Evolutionary conservation across 148 eudicot genomes (phyloP).

Genomic region (Amaranthus palmeri): DNA sequence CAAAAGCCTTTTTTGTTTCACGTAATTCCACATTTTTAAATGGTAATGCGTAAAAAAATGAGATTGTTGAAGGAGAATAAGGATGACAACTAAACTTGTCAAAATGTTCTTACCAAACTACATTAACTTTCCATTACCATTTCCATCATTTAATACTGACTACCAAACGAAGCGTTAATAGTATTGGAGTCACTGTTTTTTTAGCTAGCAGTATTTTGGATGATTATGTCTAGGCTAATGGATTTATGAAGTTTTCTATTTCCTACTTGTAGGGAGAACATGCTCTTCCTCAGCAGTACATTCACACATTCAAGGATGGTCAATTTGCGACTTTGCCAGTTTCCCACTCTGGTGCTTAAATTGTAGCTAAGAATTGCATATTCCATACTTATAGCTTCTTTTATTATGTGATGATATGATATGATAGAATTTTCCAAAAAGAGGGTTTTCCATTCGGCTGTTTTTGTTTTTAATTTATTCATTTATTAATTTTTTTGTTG

Average conservation of each 20-base stretch:
- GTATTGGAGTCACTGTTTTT: not conserved
- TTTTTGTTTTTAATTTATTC: constrained; percentile 20
- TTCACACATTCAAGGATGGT: constrained; percentile 72
- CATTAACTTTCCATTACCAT: too few relatives aligned
- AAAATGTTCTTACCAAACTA: too few relatives aligned
- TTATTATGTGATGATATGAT: constrained; percentile 21
- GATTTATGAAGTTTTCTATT: not conserved
- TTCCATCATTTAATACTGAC: too few relatives aligned
- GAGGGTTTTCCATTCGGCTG: constrained; percentile 19
- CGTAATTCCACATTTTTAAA: too few relatives aligned
- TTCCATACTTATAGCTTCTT: constrained; percentile 26
- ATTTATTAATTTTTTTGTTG: constrained; percentile 19
- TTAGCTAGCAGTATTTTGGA: not conserved
- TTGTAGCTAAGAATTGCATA: constrained; percentile 23
- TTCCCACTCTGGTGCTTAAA: constrained; percentile 88
- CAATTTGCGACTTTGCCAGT: constrained; percentile 78
- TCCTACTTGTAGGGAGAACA: constrained; percentile 63
- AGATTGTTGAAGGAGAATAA: too few relatives aligned
- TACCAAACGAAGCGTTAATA: too few relatives aligned
- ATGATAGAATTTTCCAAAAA: not conserved
- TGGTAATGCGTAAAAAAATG: too few relatives aligned
- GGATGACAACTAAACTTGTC: too few relatives aligned
- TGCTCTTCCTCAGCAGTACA: constrained; percentile 85
- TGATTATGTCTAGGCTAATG: not conserved
- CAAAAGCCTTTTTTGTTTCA: too few relatives aligned